Percentiles rank a stretch among this genome's conserved stretches.
Evolutionary conservation across 2,329 filamentous ascomycete genomes (phyloP).

Genomic region (Ophiostoma sp.): DNA sequence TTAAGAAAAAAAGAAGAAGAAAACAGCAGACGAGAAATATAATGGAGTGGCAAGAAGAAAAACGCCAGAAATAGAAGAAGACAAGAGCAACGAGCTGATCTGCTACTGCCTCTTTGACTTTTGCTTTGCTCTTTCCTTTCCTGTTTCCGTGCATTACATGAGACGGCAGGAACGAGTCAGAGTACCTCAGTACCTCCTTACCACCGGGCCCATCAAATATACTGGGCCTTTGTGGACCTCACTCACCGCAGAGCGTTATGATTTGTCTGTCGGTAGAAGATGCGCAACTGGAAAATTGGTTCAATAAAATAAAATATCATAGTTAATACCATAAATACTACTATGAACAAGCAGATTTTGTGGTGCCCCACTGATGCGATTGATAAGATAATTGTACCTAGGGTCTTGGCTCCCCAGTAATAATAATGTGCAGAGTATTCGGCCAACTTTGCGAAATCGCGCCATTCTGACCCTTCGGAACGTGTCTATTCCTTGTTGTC

Average conservation of each 20-base stretch:
- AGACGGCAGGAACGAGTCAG: background rate
- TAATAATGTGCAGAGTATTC: background rate
- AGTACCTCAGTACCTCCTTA: constrained; percentile 1
- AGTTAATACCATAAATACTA: background rate
- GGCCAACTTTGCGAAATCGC: constrained; percentile 22
- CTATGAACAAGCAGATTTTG: background rate
- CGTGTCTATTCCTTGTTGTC: background rate
- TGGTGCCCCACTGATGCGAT: constrained; percentile 28
- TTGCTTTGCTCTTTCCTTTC: background rate
- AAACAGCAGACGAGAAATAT: background rate
- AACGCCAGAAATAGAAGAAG: background rate
- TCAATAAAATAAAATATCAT: constrained; percentile 13
- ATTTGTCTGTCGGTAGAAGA: constrained; percentile 23
- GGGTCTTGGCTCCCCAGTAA: constrained; percentile 14
- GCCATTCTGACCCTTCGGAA: constrained; percentile 22
- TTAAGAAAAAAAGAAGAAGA: background rate
- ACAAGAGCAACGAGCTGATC: background rate
- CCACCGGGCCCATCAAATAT: constrained; percentile 17
- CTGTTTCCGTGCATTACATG: background rate
- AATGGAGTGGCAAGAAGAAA: background rate
- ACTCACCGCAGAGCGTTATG: background rate
- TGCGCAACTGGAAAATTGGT: background rate
- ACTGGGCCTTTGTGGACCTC: constrained; percentile 10
- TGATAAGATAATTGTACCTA: constrained; percentile 32
- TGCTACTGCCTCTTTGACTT: background rate